Evolutionary conservation across 2,329 filamentous ascomycete genomes (phyloP), one percentile per base, ranked within the genome.

Genomic region (Eutypella sp.): DNA sequence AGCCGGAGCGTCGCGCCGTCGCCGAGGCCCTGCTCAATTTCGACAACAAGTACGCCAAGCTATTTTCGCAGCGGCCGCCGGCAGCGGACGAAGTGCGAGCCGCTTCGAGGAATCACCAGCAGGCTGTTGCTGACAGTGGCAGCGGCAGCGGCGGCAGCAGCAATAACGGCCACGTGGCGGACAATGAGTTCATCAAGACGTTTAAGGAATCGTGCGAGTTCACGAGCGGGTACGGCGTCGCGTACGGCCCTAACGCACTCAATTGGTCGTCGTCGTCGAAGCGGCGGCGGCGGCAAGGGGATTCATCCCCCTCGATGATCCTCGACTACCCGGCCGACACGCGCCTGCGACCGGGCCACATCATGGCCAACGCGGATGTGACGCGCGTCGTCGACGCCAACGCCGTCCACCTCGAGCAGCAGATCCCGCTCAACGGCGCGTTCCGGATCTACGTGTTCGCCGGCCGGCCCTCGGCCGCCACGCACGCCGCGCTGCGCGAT

Each of bases 181-280:
- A 88, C 48, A 91, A 91, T 59, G 82, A 87, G 10, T 96, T 96
- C 63, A 81, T 95, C 62, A 85, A 85, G 69, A 89, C 85, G 0
- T 96, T 96, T 75, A 96, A 96, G 65, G 87, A 88, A 47, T 82
- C 83, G 24, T 96, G 90, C 72, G 89, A 93, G 60, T 95, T 96
- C 67, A 96, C 90, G 10, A 90, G 86, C 53, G 91, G 91, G 47
- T 96, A 95, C 63, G 91, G 91, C 49, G 89, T 96, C 19, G 85
- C 83, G 24, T 96, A 96, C 71, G 78, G 84, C 53, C 76, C 86
- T 44, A 96, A 95, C 67, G 68, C 79, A 24, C 76, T 95, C 67
- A 96, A 95, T 70, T 95, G 89, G 88, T 87, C 85, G 9, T 66
- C 79, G 0, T 71, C 72, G 25, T 29, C 25, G 25, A 7, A 7